Percentiles rank a stretch among this genome's conserved stretches.
Conservation (phyloP, 2,329 filamentous ascomycete species). For the Penicillium sp. region DNA sequence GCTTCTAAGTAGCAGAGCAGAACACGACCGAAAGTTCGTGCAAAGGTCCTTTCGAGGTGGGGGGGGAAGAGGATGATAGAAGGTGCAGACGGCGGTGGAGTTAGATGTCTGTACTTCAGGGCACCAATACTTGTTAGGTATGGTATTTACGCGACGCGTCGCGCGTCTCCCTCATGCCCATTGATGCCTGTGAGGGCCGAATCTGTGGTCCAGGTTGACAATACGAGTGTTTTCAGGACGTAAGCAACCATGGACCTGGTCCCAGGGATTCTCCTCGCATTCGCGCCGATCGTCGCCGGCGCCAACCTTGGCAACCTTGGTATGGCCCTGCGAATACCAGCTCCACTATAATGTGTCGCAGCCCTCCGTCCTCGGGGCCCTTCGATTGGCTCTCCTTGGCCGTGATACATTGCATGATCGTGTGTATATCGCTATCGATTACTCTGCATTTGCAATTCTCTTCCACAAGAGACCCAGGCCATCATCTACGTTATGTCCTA, state of each 20-base stretch:
- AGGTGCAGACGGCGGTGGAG: not conserved
- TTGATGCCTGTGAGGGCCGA: not conserved
- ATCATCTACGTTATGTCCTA: not conserved
- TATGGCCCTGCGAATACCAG: not conserved
- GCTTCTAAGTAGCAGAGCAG: too few species aligned
- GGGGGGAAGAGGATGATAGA: constrained; percentile 5
- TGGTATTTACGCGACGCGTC: constrained; percentile 29
- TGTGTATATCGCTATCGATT: too few species aligned
- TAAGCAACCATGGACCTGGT: too few species aligned
- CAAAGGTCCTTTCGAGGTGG: constrained; percentile 1
- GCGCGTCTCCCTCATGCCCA: constrained; percentile 24
- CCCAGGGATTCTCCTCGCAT: constrained; percentile 11
- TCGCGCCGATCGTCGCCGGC: not conserved
- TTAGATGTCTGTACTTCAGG: too few species aligned
- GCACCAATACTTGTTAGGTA: constrained; percentile 2
- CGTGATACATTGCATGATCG: too few species aligned
- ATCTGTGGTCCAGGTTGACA: constrained; percentile 20
- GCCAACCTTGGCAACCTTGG: too few species aligned
- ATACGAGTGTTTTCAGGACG: constrained; percentile 13
- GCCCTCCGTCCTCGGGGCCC: too few species aligned
- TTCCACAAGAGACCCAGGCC: constrained; percentile 6
- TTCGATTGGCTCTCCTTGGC: constrained; percentile 6
- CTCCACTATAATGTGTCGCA: constrained; percentile 2
- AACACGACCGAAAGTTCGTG: not conserved
- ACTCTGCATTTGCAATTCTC: too few species aligned